Evolutionary conservation across 225 moss, liverwort and hornwort species (phyloP).

Genomic region (Thuidium tamariscinum): DNA sequence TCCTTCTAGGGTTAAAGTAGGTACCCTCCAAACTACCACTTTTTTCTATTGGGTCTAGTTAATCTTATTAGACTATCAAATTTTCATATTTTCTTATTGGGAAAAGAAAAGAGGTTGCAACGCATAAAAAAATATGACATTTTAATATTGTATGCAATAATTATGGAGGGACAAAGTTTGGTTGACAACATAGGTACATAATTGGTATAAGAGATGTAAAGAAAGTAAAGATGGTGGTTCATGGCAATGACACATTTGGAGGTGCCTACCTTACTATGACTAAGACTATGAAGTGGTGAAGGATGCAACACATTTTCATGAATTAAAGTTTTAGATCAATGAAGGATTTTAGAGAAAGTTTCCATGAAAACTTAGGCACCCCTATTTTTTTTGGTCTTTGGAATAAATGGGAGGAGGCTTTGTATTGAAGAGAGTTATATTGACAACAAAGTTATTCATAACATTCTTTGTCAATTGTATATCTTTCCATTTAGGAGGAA

Average conservation of each 20-base stretch:
- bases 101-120: not conserved
- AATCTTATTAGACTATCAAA: not conserved
- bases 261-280: too few species aligned
- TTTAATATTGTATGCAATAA: not conserved
- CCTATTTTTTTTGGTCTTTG: not conserved
- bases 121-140: not conserved
- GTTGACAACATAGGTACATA: not conserved
- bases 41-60: too few species aligned
- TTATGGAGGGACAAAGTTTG: not conserved
- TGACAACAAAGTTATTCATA: not conserved
- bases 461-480: not conserved
- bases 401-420: not conserved
- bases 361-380: not conserved
- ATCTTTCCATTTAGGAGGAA: not conserved
- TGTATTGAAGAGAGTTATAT: not conserved
- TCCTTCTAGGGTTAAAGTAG: too few species aligned
- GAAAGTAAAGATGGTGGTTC: not conserved
- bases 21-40: too few species aligned
- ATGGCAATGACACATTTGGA: not conserved
- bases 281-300: not conserved
- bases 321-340: rapidly evolving
- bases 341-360: too few species aligned
- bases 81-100: not conserved
- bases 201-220: not conserved
- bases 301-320: not conserved